These are phyloP conservation scores for Vachellia collinsii DNA, from an alignment of 306 rosid genomes.

Conservation along the genomic window DNA sequence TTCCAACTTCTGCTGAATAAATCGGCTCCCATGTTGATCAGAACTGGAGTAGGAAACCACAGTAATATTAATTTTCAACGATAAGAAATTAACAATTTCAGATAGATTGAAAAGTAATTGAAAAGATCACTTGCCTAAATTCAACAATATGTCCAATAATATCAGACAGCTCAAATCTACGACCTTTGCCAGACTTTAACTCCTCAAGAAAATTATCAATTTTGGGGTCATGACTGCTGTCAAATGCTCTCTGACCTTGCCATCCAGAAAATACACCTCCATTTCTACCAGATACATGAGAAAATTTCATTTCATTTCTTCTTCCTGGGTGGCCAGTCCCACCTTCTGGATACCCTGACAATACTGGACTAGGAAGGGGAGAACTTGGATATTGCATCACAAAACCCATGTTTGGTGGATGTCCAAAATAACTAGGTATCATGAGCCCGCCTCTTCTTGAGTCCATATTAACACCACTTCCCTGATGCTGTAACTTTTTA, in stretches of 20 bases:
- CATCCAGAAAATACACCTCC: slow-evolving; percentile 52
- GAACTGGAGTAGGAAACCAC: slow-evolving; percentile 38
- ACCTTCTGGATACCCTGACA: slow-evolving; percentile 47
- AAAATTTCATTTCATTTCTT: slow-evolving; percentile 50
- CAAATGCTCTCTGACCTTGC: slow-evolving; percentile 56
- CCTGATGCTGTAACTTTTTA: slow-evolving; percentile 46
- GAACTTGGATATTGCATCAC: slow-evolving; percentile 51
- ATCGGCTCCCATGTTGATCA: slow-evolving; percentile 68
- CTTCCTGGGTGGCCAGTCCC: slow-evolving; percentile 48
- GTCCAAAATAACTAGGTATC: slow-evolving; percentile 57
- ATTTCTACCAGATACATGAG: slow-evolving; percentile 46
- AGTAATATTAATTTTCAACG: background rate
- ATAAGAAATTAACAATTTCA: background rate
- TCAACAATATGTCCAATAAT: slow-evolving; percentile 57
- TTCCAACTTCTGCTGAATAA: slow-evolving; percentile 65
- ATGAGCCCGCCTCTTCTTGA: slow-evolving; percentile 55
- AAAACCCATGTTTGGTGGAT: slow-evolving; percentile 47
- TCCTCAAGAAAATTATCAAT: slow-evolving; percentile 59
- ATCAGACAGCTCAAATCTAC: slow-evolving; percentile 64
- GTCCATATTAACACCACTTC: slow-evolving; percentile 44
- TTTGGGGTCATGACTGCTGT: slow-evolving; percentile 49
- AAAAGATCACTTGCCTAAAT: slow-evolving; percentile 49
- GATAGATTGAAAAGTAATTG: slow-evolving; percentile 18
- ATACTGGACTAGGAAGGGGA: slow-evolving; percentile 49
- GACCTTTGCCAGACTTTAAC: slow-evolving; percentile 58